Evolutionary conservation across 192 early-diverging fungal species (phyloP).

Genomic region (Umbelopsis vinacea): DNA sequence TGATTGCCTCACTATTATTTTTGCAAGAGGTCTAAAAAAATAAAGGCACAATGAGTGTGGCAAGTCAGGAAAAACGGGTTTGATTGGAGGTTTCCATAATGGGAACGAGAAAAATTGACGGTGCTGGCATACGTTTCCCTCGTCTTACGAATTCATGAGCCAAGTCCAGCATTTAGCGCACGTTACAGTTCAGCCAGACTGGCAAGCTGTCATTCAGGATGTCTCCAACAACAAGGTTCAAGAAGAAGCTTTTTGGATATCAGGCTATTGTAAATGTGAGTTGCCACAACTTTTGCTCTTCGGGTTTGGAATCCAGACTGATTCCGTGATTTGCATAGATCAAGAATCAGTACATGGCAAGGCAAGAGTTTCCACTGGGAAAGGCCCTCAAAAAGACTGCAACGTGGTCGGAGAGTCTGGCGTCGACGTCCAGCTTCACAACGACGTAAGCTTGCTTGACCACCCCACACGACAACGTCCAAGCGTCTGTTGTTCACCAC

Average conservation of each 20-base stretch:
- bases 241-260: slow-evolving; percentile 54
- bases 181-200: slow-evolving; percentile 57
- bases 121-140: neutral
- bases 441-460: slow-evolving; percentile 40
- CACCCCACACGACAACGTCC: neutral
- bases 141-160: neutral
- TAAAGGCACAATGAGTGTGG: neutral
- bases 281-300: neutral
- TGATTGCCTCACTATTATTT: neutral
- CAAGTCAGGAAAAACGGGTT: no score
- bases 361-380: slow-evolving; percentile 34
- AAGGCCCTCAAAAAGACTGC: neutral
- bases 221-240: slow-evolving; percentile 36
- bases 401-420: slow-evolving; percentile 48
- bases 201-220: slow-evolving; percentile 51
- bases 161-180: slow-evolving; percentile 26
- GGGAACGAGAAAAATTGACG: neutral
- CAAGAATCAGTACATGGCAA: slow-evolving; percentile 48
- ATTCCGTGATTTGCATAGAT: slow-evolving; percentile 30
- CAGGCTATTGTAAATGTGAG: slow-evolving; percentile 51
- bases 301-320: neutral
- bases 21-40: neutral
- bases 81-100: neutral
- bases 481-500: neutral
- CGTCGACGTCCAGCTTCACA: slow-evolving; percentile 39